These are phyloP conservation scores for Colletotrichum endophyticum DNA, from an alignment of 2,329 filamentous ascomycete genomes.

Conservation along the genomic window DNA sequence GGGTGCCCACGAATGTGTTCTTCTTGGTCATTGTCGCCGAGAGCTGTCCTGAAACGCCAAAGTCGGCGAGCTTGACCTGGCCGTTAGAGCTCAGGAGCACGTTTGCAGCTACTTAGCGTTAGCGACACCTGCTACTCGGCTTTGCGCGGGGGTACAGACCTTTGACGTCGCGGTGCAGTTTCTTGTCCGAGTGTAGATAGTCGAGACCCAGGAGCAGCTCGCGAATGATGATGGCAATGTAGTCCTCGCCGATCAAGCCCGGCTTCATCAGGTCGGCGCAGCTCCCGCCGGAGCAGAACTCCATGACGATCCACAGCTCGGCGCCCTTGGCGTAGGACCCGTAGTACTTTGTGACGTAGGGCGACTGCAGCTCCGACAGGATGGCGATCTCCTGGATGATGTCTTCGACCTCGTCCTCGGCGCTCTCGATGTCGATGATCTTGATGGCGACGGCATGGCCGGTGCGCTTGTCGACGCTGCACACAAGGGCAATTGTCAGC, in stretches of 20 bases:
- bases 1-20: conserved; percentile 97
- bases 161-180: conserved; percentile 96
- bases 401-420: conserved; percentile 98
- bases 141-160: conserved; percentile 50
- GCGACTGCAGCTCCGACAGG: conserved; percentile 91
- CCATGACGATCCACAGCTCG: conserved; percentile 99
- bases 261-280: conserved; percentile 97
- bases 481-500: conserved; percentile 4
- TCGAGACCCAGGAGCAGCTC: conserved; percentile 90
- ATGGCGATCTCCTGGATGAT: conserved; percentile 99
- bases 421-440: conserved; percentile 97
- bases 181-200: conserved; percentile 94
- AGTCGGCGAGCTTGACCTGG: conserved; percentile 96
- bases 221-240: conserved; percentile 93
- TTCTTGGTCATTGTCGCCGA: conserved; percentile 99
- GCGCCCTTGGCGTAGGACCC: conserved; percentile 96
- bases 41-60: conserved; percentile 94
- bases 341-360: conserved; percentile 97
- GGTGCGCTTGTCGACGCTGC: conserved; percentile 87
- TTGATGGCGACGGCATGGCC: conserved; percentile 97
- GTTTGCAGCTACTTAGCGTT: conserved; percentile 74
- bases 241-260: conserved; percentile 88
- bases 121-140: neutral
- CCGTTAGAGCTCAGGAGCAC: conserved; percentile 87
- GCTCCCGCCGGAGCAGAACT: conserved; percentile 96